Percentiles rank a stretch among this genome's conserved stretches.
Conservation (phyloP, 129 eudicot genomes). For the Logfia minima region DNA sequence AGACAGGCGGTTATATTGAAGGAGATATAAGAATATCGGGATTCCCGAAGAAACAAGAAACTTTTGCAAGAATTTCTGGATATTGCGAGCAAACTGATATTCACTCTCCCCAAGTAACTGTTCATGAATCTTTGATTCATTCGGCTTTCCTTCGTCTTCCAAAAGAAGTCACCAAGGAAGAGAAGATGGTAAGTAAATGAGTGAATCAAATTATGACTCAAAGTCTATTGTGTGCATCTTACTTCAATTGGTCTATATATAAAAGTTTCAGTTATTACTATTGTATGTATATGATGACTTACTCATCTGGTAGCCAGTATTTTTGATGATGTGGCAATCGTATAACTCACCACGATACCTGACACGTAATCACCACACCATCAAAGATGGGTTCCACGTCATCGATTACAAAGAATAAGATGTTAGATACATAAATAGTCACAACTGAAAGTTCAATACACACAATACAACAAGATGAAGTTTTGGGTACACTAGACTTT, state of each 20-base stretch:
- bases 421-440: too few relatives aligned
- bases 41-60: slow-evolving; percentile 47
- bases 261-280: too few relatives aligned
- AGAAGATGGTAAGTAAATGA: slow-evolving; percentile 27
- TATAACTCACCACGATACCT: too few relatives aligned
- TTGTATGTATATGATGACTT: too few relatives aligned
- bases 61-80: slow-evolving; percentile 52
- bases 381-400: too few relatives aligned
- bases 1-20: slow-evolving; percentile 48
- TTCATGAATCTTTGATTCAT: slow-evolving; percentile 46
- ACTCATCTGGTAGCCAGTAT: too few relatives aligned
- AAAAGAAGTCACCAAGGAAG: slow-evolving; percentile 30
- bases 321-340: too few relatives aligned
- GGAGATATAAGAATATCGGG: slow-evolving; percentile 55
- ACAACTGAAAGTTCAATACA: not conserved
- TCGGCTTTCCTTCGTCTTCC: slow-evolving; percentile 56
- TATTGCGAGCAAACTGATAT: slow-evolving; percentile 61
- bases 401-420: too few relatives aligned
- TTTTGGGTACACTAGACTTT: not conserved
- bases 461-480: not conserved
- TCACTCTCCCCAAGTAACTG: slow-evolving; percentile 49
- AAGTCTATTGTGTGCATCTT: too few relatives aligned
- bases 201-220: too few relatives aligned
- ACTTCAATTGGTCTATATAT: too few relatives aligned
- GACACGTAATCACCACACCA: too few relatives aligned